phyloP scores from a whole-genome alignment of 495 filamentous ascomycete species.

The Penicillium alfredii region DNA sequence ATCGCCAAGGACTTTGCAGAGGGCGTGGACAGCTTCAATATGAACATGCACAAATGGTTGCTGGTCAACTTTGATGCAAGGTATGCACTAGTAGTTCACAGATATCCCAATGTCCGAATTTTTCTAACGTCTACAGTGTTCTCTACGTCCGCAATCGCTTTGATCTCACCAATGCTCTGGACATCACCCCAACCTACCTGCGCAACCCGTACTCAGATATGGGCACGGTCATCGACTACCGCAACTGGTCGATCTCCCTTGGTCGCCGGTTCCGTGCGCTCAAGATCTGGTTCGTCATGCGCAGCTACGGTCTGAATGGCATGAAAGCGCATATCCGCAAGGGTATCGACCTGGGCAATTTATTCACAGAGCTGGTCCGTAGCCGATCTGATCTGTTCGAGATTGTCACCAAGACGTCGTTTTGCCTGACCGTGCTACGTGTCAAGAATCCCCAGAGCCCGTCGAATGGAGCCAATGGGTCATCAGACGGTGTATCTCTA shows the following conservation, averaged over 20 bases:
- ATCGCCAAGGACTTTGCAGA: constrained; percentile 54
- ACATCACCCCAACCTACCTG: constrained; percentile 78
- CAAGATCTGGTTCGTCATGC: constrained; percentile 96
- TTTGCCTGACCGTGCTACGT: constrained; percentile 74
- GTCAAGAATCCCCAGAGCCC: constrained; percentile 26
- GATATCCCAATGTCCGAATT: neutral
- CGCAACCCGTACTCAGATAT: constrained; percentile 71
- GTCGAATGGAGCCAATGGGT: constrained; percentile 16
- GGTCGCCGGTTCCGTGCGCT: constrained; percentile 85
- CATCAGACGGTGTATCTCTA: constrained; percentile 13
- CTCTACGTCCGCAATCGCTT: constrained; percentile 70
- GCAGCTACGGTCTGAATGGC: constrained; percentile 76
- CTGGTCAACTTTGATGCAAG: constrained; percentile 90
- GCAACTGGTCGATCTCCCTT: constrained; percentile 97
- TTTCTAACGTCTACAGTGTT: constrained; percentile 42
- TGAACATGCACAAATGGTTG: constrained; percentile 98
- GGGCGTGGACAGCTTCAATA: constrained; percentile 79
- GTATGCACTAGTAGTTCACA: constrained; percentile 28
- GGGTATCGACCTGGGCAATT: constrained; percentile 60
- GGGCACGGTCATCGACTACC: constrained; percentile 90
- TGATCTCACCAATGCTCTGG: constrained; percentile 71
- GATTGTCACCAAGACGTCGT: constrained; percentile 68
- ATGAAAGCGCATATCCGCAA: constrained; percentile 67
- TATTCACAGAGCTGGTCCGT: constrained; percentile 57
- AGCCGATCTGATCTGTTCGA: constrained; percentile 67